These are phyloP conservation scores for Acacia crassicarpa DNA, from an alignment of 306 rosid genomes.

Conservation along the genomic window DNA sequence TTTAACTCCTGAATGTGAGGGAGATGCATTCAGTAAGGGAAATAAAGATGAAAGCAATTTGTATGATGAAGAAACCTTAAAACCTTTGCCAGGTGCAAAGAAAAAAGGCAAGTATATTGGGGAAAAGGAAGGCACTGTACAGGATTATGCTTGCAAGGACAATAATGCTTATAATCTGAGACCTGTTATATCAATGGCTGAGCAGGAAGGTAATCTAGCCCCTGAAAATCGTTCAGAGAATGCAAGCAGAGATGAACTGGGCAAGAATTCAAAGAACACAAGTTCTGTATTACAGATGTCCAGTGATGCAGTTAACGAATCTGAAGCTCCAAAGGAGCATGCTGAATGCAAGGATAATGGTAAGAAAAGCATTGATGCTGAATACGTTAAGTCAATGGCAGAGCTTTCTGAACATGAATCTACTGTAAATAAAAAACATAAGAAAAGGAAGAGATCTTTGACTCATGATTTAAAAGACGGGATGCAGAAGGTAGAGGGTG, in stretches of 20 bases:
- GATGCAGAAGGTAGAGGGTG: slow-evolving; percentile 31
- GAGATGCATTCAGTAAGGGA: slow-evolving; percentile 26
- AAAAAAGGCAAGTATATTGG: slow-evolving; percentile 19
- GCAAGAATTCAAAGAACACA: slow-evolving; percentile 24
- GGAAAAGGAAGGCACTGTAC: slow-evolving; percentile 20
- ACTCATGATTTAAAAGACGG: slow-evolving; percentile 30
- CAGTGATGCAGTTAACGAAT: slow-evolving; percentile 30
- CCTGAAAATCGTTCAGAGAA: slow-evolving; percentile 27
- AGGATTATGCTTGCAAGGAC: slow-evolving; percentile 24
- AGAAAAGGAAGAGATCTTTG: slow-evolving; percentile 35
- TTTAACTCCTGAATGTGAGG: slow-evolving; percentile 12
- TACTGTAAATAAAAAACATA: slow-evolving; percentile 37
- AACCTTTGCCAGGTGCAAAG: slow-evolving; percentile 30
- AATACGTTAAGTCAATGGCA: slow-evolving; percentile 22
- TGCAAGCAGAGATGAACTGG: slow-evolving; percentile 32
- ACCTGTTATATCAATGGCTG: slow-evolving; percentile 28
- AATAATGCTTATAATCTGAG: slow-evolving; percentile 24
- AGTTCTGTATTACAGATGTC: slow-evolving; percentile 26
- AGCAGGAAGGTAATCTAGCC: slow-evolving; percentile 31
- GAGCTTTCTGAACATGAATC: slow-evolving; percentile 41
- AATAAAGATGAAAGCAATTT: slow-evolving; percentile 10
- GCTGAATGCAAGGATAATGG: slow-evolving; percentile 12
- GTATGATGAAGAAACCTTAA: slow-evolving; percentile 14
- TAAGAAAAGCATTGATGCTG: slow-evolving; percentile 25
- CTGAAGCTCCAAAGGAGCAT: slow-evolving; percentile 40